Percentiles rank a stretch among this genome's conserved stretches.
phyloP scores from a whole-genome alignment of 352 stramenopile genomes.

The Phytophthora pluvialis region DNA sequence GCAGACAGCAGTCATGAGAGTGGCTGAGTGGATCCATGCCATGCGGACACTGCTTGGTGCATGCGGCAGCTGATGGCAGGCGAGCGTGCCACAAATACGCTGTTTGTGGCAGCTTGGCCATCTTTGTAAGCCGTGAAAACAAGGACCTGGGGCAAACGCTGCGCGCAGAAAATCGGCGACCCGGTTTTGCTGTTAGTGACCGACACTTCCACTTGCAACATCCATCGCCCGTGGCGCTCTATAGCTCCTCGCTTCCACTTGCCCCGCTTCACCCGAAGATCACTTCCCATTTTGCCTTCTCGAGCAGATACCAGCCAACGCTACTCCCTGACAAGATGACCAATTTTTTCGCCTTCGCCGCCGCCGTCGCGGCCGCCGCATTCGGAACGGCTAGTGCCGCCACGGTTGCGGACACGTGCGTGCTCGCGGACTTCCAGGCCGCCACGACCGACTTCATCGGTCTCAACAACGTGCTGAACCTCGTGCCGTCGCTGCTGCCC shows the following conservation, averaged over 20 bases:
- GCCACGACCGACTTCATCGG: constrained; percentile 30
- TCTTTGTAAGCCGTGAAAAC: constrained; percentile 24
- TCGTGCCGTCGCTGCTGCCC: constrained; percentile 30
- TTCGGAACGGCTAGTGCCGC: constrained; percentile 26
- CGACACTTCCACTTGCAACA: constrained; percentile 14
- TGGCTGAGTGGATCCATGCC: constrained; percentile 33
- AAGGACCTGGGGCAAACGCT: constrained; percentile 5
- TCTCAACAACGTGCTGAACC: constrained; percentile 39
- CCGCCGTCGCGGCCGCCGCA: constrained; percentile 17
- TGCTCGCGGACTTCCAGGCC: constrained; percentile 31
- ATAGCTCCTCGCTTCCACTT: constrained; percentile 7
- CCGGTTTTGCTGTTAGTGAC: constrained; percentile 26
- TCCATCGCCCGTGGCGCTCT: constrained; percentile 6
- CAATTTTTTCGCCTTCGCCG: constrained; percentile 46
- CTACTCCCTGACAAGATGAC: constrained; percentile 38
- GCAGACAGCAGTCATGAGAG: constrained; percentile 25
- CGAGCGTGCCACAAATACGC: constrained; percentile 21
- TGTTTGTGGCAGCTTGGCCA: constrained; percentile 19
- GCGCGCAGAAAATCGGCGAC: constrained; percentile 13
- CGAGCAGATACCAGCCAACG: constrained; percentile 21
- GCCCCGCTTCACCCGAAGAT: background rate
- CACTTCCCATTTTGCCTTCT: constrained; percentile 40
- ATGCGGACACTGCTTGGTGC: constrained; percentile 13
- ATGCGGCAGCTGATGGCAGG: constrained; percentile 18
- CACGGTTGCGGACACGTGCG: constrained; percentile 35